Percentiles rank a stretch among this genome's conserved stretches.
Evolutionary conservation across 108 stramenopile genomes (phyloP).

Genomic region (Phaeodactylum tricornutum): DNA sequence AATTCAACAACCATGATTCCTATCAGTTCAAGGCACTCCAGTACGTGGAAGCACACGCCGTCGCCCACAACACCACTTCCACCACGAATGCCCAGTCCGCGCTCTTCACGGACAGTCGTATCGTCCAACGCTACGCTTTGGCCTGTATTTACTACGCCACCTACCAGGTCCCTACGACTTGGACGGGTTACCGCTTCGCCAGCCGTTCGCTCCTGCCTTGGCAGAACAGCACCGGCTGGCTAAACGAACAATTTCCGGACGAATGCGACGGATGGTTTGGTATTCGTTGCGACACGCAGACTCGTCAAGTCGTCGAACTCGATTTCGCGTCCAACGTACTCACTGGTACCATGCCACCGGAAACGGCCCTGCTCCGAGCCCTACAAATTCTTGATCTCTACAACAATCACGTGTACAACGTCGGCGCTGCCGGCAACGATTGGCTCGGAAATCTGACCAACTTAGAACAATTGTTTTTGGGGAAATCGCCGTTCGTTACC

Average conservation of each 20-base stretch:
- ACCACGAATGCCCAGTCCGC: too few species aligned
- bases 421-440: conserved; percentile 7
- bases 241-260: conserved; percentile 4
- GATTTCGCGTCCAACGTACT: conserved; percentile 17
- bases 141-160: too few species aligned
- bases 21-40: too few species aligned
- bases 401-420: conserved; percentile 13
- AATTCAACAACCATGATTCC: too few species aligned
- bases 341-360: conserved; percentile 23
- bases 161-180: too few species aligned
- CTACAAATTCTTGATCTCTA: conserved; percentile 10
- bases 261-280: conserved; percentile 13
- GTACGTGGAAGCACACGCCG: too few species aligned
- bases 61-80: too few species aligned
- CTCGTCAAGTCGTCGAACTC: conserved; percentile 12
- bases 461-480: neutral
- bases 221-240: too few species aligned
- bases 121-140: too few species aligned
- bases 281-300: conserved; percentile 9
- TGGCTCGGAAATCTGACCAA: conserved; percentile 12
- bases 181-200: too few species aligned
- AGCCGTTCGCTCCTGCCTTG: too few species aligned
- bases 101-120: too few species aligned
- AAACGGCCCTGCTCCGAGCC: conserved; percentile 15
- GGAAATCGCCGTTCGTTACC: neutral